phyloP scores from a whole-genome alignment of 352 stramenopile species.

The Pythium aphanidermatum region DNA sequence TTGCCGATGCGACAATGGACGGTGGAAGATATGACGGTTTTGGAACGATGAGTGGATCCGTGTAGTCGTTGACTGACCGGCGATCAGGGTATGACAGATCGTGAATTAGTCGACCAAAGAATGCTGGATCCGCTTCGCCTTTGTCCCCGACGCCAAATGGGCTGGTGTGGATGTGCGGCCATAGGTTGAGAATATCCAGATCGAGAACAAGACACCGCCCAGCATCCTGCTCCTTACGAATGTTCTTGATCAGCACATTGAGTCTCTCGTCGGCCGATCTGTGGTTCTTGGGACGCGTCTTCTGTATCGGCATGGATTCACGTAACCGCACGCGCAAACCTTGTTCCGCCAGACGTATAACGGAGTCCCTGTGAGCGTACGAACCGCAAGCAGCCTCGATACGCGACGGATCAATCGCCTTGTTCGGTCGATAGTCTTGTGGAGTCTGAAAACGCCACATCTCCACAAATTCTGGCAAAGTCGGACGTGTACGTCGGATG shows the following conservation, averaged over 20 bases:
- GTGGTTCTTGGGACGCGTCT: not conserved
- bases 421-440: conserved; percentile 4
- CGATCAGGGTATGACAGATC: conserved; percentile 12
- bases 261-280: not conserved
- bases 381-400: too few relatives aligned
- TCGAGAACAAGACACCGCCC: not conserved
- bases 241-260: conserved; percentile 1
- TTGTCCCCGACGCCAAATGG: conserved; percentile 23
- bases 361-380: not conserved
- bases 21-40: conserved; percentile 1
- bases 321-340: not conserved
- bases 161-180: not conserved
- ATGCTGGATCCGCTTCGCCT: not conserved
- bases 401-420: too few relatives aligned
- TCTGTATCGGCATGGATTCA: not conserved
- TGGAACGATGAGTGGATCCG: not conserved
- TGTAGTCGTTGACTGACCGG: conserved; percentile 10
- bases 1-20: conserved; percentile 1
- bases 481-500: not conserved
- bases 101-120: conserved; percentile 8
- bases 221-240: conserved; percentile 3
- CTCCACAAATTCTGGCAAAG: not conserved
- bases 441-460: not conserved
- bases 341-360: not conserved
- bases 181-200: conserved; percentile 1